phyloP scores from a whole-genome alignment of 495 filamentous ascomycete genomes.

The Penicillium dipodomyicola region DNA sequence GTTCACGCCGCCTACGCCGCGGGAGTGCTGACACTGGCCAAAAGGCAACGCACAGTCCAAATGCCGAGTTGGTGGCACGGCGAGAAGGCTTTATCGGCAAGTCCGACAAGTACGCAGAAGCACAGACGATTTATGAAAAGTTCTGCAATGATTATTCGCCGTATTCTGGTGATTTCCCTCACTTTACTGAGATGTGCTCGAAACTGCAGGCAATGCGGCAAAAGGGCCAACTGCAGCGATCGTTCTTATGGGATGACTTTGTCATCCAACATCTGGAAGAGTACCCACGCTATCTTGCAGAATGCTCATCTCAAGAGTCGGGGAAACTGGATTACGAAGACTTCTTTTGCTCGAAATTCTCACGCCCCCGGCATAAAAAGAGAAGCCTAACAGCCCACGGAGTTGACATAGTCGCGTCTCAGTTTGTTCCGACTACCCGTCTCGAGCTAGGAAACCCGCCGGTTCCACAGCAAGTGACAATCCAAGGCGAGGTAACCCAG shows the following conservation, averaged over 20 bases:
- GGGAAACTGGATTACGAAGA: conserved; percentile 34
- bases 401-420: conserved; percentile 32
- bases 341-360: conserved; percentile 32
- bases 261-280: conserved; percentile 48
- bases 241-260: conserved; percentile 67
- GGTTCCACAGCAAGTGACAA: background rate
- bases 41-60: conserved; percentile 8
- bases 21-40: background rate
- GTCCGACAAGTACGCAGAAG: conserved; percentile 22
- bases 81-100: conserved; percentile 28
- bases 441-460: background rate
- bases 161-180: conserved; percentile 50
- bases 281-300: conserved; percentile 36
- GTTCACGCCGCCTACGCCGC: background rate
- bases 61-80: conserved; percentile 21
- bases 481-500: background rate
- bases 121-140: conserved; percentile 40
- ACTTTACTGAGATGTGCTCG: conserved; percentile 55
- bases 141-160: conserved; percentile 57
- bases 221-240: conserved; percentile 39
- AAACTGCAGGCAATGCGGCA: conserved; percentile 51
- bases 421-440: conserved; percentile 13
- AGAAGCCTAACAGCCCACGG: conserved; percentile 33
- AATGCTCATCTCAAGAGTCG: conserved; percentile 17
- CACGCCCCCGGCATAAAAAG: conserved; percentile 35